Conservation (phyloP, 2,329 filamentous ascomycete species). For the Blastomyces parvus region DNA sequence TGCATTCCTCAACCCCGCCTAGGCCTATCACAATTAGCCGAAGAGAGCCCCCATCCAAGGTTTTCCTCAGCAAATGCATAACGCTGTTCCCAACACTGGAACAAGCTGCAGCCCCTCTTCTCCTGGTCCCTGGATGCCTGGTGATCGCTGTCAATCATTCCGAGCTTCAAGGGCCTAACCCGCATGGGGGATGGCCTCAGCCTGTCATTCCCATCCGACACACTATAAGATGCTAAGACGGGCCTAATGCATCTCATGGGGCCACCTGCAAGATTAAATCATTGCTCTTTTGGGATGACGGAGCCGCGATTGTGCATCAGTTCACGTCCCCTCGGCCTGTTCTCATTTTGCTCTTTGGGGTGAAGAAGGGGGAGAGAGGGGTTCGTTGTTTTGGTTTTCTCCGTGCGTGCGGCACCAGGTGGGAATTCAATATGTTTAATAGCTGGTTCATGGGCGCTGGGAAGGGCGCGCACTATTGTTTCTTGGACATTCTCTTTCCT, state of each 20-base stretch:
- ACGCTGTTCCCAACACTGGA: not conserved
- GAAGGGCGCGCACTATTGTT: not conserved
- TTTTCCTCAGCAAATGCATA: not conserved
- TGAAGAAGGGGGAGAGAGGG: not conserved
- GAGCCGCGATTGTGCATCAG: not conserved
- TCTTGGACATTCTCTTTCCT: not conserved
- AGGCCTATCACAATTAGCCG: not conserved
- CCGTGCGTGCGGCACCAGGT: not conserved
- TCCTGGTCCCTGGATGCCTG: not conserved
- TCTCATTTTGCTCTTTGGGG: not conserved
- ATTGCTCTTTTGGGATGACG: not conserved
- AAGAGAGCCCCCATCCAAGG: not conserved
- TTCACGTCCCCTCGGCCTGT: not conserved
- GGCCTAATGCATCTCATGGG: constrained; percentile 2
- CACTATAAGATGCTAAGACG: constrained; percentile 1
- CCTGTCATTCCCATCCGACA: constrained; percentile 1
- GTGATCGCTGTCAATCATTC: not conserved
- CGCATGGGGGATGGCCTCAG: not conserved
- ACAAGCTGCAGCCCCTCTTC: not conserved
- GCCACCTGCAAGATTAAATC: constrained; percentile 6
- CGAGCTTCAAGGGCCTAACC: not conserved
- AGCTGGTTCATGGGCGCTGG: not conserved
- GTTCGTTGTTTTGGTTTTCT: not conserved
- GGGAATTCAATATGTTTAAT: not conserved
- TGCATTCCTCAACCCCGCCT: not conserved